Evolutionary conservation across 2,329 filamentous ascomycete species (phyloP).

Genomic region (Fusarium clavum): DNA sequence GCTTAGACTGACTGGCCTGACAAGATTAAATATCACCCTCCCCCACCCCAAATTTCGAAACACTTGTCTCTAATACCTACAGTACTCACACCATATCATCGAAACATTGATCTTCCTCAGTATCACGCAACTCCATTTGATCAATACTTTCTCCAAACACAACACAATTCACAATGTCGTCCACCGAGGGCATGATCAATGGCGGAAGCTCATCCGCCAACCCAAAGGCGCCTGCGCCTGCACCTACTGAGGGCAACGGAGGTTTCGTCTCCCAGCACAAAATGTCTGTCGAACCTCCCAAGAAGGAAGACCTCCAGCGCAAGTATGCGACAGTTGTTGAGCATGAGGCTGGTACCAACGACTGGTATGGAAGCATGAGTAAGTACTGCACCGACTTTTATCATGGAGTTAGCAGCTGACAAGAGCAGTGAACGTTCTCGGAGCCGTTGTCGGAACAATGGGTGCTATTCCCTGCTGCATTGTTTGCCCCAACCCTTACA

Average conservation of each 20-base stretch:
- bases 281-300: slow-evolving; percentile 82
- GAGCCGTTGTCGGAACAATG: slow-evolving; percentile 77
- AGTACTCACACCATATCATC: background rate
- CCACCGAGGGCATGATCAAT: slow-evolving; percentile 42
- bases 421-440: slow-evolving; percentile 76
- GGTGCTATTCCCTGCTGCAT: slow-evolving; percentile 94
- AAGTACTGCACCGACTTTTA: slow-evolving; percentile 52
- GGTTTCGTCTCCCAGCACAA: slow-evolving; percentile 65
- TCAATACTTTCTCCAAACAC: background rate
- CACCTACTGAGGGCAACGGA: slow-evolving; percentile 36
- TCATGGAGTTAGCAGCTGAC: background rate
- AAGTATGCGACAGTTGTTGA: slow-evolving; percentile 76
- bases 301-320: slow-evolving; percentile 84
- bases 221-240: slow-evolving; percentile 45
- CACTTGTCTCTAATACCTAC: slow-evolving; percentile 8
- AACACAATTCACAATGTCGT: slow-evolving; percentile 30
- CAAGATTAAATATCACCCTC: slow-evolving; percentile 36
- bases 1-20: background rate
- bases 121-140: background rate
- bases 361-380: slow-evolving; percentile 93
- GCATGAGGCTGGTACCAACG: slow-evolving; percentile 76
- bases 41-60: slow-evolving; percentile 20
- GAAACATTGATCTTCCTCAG: background rate
- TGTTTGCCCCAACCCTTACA: slow-evolving; percentile 95
- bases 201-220: slow-evolving; percentile 48